Conservation (phyloP, 2,329 filamentous ascomycete genomes). For the Colletotrichum aenigma region DNA sequence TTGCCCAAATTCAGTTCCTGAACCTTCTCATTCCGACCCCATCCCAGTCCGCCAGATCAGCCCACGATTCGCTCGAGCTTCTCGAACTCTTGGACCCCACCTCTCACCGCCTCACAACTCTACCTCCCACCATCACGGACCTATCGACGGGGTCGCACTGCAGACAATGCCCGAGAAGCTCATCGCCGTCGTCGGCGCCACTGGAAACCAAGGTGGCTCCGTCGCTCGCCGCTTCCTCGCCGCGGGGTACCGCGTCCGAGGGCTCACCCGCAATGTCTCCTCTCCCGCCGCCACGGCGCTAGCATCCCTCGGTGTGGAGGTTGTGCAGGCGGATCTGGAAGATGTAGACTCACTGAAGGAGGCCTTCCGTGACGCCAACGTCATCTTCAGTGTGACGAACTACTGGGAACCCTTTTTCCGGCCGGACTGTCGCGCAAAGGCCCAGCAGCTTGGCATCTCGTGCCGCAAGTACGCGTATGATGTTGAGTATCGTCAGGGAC, state of each 20-base stretch:
- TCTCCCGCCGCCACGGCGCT: conserved; percentile 45
- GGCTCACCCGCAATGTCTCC: conserved; percentile 47
- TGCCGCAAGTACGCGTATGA: conserved; percentile 50
- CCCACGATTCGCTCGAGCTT: background rate
- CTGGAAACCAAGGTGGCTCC: conserved; percentile 56
- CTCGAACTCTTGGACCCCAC: background rate
- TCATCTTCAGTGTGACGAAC: conserved; percentile 61
- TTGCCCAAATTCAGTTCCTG: background rate
- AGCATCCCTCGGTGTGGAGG: conserved; percentile 36
- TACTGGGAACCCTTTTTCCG: conserved; percentile 58
- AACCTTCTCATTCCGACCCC: background rate
- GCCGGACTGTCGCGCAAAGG: conserved; percentile 43
- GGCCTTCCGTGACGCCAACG: conserved; percentile 48
- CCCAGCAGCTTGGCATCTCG: conserved; percentile 39
- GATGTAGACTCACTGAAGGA: conserved; percentile 40
- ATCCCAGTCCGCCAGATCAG: background rate
- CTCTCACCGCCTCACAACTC: background rate
- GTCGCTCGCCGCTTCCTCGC: conserved; percentile 52
- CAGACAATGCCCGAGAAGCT: conserved; percentile 29
- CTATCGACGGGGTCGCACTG: background rate
- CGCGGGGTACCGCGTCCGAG: conserved; percentile 48
- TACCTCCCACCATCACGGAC: background rate
- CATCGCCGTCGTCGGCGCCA: conserved; percentile 51
- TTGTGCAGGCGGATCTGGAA: conserved; percentile 46
- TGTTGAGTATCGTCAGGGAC: conserved; percentile 54